A percentile compares a stretch with the other conserved stretches of the same genome.
phyloP scores from a whole-genome alignment of 257 asterid species.

The Petrea volubilis region DNA sequence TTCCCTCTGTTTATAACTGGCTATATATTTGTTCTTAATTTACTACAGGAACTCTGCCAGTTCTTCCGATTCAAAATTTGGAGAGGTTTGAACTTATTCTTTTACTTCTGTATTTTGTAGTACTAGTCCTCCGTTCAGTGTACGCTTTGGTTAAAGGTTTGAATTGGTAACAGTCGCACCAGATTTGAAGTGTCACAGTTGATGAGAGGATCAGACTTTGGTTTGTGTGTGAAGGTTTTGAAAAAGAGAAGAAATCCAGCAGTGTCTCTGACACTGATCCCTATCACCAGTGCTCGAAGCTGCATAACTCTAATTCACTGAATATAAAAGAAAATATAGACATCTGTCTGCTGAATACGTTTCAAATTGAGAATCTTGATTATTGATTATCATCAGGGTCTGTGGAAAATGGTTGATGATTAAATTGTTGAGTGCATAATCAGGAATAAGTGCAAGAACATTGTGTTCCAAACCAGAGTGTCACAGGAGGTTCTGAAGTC shows the following conservation, averaged over 20 bases:
- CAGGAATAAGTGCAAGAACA: background rate
- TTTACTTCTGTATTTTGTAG: constrained; percentile 16
- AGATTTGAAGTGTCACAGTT: no score
- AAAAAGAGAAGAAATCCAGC: background rate
- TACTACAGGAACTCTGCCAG: constrained; percentile 55
- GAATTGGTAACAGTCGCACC: background rate
- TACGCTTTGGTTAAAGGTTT: constrained; percentile 10
- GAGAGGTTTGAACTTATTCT: constrained; percentile 67
- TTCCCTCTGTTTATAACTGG: constrained; percentile 16
- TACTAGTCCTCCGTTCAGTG: constrained; percentile 8
- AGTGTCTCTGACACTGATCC: background rate
- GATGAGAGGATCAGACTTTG: no score
- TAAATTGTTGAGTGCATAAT: background rate
- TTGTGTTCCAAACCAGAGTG: background rate
- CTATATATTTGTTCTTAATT: constrained; percentile 29
- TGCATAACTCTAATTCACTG: background rate
- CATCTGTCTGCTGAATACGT: background rate
- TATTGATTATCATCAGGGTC: background rate
- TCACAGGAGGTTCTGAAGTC: background rate
- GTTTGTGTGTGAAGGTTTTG: no score
- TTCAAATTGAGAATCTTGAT: background rate
- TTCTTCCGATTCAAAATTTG: constrained; percentile 76
- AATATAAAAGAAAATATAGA: background rate
- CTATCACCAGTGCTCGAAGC: background rate
- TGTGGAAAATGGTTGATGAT: background rate